Evolutionary conservation across 129 eudicot genomes (phyloP), one percentile per base, ranked within the genome.

Genomic region (Scalesia atractyloides): DNA sequence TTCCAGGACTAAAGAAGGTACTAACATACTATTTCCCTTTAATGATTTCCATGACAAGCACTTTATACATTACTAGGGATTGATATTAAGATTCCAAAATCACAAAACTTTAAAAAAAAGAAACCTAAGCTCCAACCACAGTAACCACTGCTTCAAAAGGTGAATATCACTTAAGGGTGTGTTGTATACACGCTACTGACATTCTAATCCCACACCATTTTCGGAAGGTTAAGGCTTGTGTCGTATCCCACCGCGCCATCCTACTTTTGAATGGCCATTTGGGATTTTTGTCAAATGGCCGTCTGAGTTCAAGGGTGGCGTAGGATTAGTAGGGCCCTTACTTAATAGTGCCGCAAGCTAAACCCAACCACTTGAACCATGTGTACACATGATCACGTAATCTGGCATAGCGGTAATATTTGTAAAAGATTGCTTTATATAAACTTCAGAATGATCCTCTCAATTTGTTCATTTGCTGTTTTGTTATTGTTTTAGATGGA

Each of bases 1-100:
- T 74, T 64, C 79, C 79, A 19, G 72, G 72, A 51, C 72, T 18
- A 36, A 64, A 74, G 51, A 74, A 74, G 79, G 79, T 74, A 36
- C 64, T 1, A 73, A 61, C 43, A 49, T 18, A 9, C 37, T 13
- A 62, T 22, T 30, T 10, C 9, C 14, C 15, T 34, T 41, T 41
- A 8, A 26, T 17, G 8, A 16, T 30, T 73, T 63, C 0, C 11
- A 14, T 2, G 62, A 30, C 14, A 53, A 50, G 11, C 37, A 50
- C 47, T 56, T 20, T 8, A 15, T 20, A 20, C 9, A 50, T 15
- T 50, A n/a, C 59, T 52, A 16, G 18, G 58, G 18, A 52, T 7
- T 15, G 19, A 50, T 50, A 50, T 50, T 2, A 30, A 30, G 34
- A 30, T 30, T 30, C 34, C 18, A 50, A 50, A 50, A 50, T 50